phyloP scores from a whole-genome alignment of 2,329 filamentous ascomycete species.

The Scedosporium dehoogii region DNA sequence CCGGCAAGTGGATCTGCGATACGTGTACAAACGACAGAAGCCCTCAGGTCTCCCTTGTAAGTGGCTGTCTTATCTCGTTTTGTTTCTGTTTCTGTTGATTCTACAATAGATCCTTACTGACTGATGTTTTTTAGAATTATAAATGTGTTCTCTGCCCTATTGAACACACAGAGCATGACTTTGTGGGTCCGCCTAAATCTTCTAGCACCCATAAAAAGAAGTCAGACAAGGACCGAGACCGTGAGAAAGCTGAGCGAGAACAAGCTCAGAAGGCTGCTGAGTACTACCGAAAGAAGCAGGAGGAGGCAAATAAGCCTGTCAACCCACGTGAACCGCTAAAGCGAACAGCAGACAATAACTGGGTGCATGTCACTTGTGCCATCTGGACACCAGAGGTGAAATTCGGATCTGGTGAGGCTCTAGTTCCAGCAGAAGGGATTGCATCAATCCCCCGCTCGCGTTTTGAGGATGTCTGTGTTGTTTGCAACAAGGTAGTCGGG shows the following conservation, averaged over 20 bases:
- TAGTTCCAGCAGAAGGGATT: slow-evolving; percentile 85
- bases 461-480: slow-evolving; percentile 71
- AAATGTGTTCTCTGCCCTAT: slow-evolving; percentile 89
- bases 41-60: slow-evolving; percentile 81
- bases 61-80: slow-evolving; percentile 18
- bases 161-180: slow-evolving; percentile 68
- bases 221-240: slow-evolving; percentile 81
- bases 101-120: background rate
- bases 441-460: slow-evolving; percentile 64
- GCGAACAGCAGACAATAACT: slow-evolving; percentile 91
- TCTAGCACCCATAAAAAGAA: slow-evolving; percentile 68
- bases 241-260: slow-evolving; percentile 77
- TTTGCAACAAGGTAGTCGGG: slow-evolving; percentile 66
- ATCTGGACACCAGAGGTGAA: slow-evolving; percentile 88
- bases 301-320: slow-evolving; percentile 71
- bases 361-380: slow-evolving; percentile 92
- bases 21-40: slow-evolving; percentile 93
- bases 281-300: slow-evolving; percentile 74
- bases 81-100: background rate
- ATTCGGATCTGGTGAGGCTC: slow-evolving; percentile 72
- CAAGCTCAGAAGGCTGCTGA: slow-evolving; percentile 69
- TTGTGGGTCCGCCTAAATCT: slow-evolving; percentile 57
- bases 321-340: slow-evolving; percentile 87
- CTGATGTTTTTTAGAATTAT: slow-evolving; percentile 40
- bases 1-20: slow-evolving; percentile 86